Evolutionary conservation across 2,329 filamentous ascomycete species (phyloP), one percentile per base, ranked within the genome.

Genomic region (Cladosporium sp.): DNA sequence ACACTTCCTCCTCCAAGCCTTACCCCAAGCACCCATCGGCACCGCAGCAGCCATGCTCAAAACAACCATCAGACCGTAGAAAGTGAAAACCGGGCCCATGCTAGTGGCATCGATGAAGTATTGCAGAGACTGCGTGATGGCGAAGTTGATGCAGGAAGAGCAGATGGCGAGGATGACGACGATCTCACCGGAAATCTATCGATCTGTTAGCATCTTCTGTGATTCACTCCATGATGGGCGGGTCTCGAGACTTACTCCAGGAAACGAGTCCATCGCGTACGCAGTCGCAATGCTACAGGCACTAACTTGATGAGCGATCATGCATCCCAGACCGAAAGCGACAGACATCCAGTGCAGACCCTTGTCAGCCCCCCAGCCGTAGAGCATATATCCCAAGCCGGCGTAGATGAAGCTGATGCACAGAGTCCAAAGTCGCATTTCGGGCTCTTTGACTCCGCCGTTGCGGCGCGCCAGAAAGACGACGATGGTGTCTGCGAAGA

Each of bases 281-380:
- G 68, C 64, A 2, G 68, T 71, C 3, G 70, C 68, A 30, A 71
- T 64, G 43, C 63, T 68, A 15, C 67, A 70, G 8, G 44, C 44
- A 12, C 44, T 47, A 68, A 73, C 69, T 53, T 72, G 70, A 32
- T 72, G 68, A 6, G 69, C 67, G 42, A 71, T 71, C 65, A 72
- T 67, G 32, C 61, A 24, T 15, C 44, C 44, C 4, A 47, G 36
- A 30, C 44, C 44, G 18, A 71, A 59, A 1, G 67, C 67, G 24
- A 71, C 62, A 2, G 62, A 34, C 9, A 39, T 30, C 44, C 44
- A 47, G 9, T 36, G 44, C 13, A 56, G 55, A 2, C 65, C 67
- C 12, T 20, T 30, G 15, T 66, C 61, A 1, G 68, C 68, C 13
- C 64, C 66, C 68, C 68, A 70, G 39, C 69, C 69, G 48, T 71